A percentile compares a stretch with the other conserved stretches of the same genome.
These are phyloP conservation scores for Penicillium janthinellum DNA, from an alignment of 2,329 filamentous ascomycete species.

Conservation along the genomic window DNA sequence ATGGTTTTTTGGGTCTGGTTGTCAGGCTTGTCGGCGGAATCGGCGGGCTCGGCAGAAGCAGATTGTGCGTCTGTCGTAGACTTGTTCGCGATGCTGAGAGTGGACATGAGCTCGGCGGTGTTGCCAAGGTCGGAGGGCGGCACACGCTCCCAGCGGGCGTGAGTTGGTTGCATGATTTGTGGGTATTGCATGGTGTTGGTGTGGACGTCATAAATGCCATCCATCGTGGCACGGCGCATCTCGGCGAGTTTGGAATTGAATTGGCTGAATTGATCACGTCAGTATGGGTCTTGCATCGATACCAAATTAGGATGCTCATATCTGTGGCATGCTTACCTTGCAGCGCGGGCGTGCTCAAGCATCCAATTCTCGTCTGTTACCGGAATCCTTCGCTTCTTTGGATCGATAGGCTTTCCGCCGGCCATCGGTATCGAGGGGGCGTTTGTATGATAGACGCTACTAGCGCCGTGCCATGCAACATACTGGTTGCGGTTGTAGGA, in stretches of 20 bases:
- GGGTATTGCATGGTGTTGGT: constrained; percentile 92
- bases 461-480: constrained; percentile 97
- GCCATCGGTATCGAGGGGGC: constrained; percentile 74
- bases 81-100: constrained; percentile 37
- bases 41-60: not conserved
- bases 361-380: constrained; percentile 97
- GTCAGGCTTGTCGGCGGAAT: constrained; percentile 5
- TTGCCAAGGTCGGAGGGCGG: constrained; percentile 44
- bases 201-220: constrained; percentile 88
- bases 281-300: constrained; percentile 3
- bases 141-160: constrained; percentile 78
- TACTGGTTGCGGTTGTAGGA: constrained; percentile 99
- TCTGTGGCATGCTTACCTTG: constrained; percentile 63
- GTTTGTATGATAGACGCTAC: constrained; percentile 88
- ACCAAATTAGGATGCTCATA: not conserved
- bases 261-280: constrained; percentile 56
- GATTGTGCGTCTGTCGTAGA: constrained; percentile 1
- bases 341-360: constrained; percentile 87
- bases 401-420: constrained; percentile 71
- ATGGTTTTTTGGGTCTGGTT: constrained; percentile 28
- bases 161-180: constrained; percentile 83
- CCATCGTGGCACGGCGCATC: constrained; percentile 67
- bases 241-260: constrained; percentile 78
- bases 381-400: constrained; percentile 81
- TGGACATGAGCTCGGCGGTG: constrained; percentile 36